Base-by-base conservation (phyloP, 495 filamentous ascomycete genomes). In the Talaromyces adpressus region DNA sequence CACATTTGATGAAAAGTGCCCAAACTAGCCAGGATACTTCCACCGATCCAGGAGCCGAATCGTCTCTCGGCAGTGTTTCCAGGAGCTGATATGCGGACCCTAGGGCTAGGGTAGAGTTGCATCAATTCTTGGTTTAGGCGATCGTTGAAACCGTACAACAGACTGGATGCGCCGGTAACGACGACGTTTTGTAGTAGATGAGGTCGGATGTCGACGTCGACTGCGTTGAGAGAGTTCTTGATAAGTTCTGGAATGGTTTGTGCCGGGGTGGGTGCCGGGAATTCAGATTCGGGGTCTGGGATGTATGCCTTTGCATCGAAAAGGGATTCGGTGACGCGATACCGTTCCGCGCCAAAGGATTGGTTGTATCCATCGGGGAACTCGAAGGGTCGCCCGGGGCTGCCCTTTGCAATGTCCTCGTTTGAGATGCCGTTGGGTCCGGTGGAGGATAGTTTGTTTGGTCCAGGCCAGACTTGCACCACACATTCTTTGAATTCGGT, bases 1-100 rank as follows among this genome's bases (percentile, higher is more conserved):
- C 94, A 99, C 90, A 98, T 90, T 75, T 97, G 93, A 79, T 99
- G 94, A 75, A 99, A 99, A n/a, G 91, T 96, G 8, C 95, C 95
- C 79, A 99, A 74, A 77, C 92, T 97, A 3, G 89, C 93, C 68
- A 98, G 78, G 67, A 99, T 97, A 78, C 92, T 97, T 14, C 94
- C 94, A 25, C 94, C 94, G 65, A 99, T 89, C 95, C 95, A 99
- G 30, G 88, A 87, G 12, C 90, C 92, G 74, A 93, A 98, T 62
- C 89, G 86, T 58, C 94, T 78, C 83, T 99, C 94, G 12, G 86
- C 86, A 0, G 87, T 89, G 68, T 92, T 86, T n/a, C 91, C 89
- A 12, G 92, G 86, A 4, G 93, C 91, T 30, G 90, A 87, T 47
- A 98, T 83, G 72, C 91, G 87, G 59, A 98, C 91, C 62, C 89